phyloP scores from a whole-genome alignment of 2,329 filamentous ascomycete species.

The Aspergillus fumigatiaffinis region DNA sequence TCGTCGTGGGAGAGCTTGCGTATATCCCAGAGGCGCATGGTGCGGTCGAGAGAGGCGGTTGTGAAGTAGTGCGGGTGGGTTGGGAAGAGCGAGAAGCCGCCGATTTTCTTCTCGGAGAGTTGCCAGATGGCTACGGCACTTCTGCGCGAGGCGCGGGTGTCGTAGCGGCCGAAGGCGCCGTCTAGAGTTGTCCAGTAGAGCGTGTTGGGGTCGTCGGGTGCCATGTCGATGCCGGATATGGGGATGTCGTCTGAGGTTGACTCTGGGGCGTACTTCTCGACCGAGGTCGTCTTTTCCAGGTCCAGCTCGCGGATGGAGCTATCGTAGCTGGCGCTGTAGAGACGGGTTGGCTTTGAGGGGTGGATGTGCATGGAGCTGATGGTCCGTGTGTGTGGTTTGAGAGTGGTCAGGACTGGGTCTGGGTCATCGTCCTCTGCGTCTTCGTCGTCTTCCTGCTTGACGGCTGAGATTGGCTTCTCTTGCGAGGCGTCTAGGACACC shows the following conservation, averaged over 20 bases:
- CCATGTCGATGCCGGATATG: conserved; percentile 80
- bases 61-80: conserved; percentile 75
- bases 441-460: conserved; percentile 59
- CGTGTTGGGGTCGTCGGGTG: conserved; percentile 63
- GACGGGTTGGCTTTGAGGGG: conserved; percentile 64
- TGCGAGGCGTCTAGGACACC: conserved; percentile 77
- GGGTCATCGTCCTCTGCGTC: conserved; percentile 61
- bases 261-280: conserved; percentile 74
- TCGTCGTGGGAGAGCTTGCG: conserved; percentile 64
- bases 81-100: conserved; percentile 84
- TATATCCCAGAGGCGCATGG: conserved; percentile 87
- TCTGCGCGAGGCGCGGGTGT: conserved; percentile 60
- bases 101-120: conserved; percentile 89
- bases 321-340: conserved; percentile 89
- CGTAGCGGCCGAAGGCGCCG: conserved; percentile 75
- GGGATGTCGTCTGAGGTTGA: conserved; percentile 69
- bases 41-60: conserved; percentile 85
- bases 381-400: conserved; percentile 85
- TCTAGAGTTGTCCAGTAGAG: conserved; percentile 85
- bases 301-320: conserved; percentile 86
- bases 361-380: conserved; percentile 82
- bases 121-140: conserved; percentile 64
- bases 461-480: conserved; percentile 41
- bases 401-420: conserved; percentile 77
- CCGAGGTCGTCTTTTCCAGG: conserved; percentile 70